These are phyloP conservation scores for Cucurbita ficifolia DNA, from an alignment of 306 rosid species.

Conservation along the genomic window DNA sequence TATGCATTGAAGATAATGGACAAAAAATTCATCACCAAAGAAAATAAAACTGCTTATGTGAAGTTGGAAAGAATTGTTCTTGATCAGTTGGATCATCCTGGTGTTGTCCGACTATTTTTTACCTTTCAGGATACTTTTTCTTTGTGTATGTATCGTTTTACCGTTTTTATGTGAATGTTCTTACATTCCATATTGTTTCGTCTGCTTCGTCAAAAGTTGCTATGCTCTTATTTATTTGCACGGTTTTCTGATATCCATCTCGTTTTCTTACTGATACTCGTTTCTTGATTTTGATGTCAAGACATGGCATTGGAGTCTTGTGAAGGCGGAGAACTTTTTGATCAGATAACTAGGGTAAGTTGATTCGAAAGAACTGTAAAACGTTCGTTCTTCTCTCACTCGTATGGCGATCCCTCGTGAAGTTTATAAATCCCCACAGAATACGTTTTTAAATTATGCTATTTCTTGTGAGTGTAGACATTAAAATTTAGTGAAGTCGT, in stretches of 20 bases:
- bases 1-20: slow-evolving; percentile 99
- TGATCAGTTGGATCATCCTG: slow-evolving; percentile 96
- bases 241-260: not conserved
- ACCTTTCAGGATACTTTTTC: slow-evolving; percentile 96
- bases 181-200: not conserved
- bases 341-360: slow-evolving; percentile 97
- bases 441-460: not conserved
- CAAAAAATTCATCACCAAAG: slow-evolving; percentile 90
- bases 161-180: not conserved
- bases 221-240: not conserved
- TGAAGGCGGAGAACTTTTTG: slow-evolving; percentile 99
- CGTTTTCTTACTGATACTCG: not conserved
- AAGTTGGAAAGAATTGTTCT: slow-evolving; percentile 95
- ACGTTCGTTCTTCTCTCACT: not conserved
- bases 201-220: not conserved
- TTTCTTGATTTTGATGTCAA: slow-evolving; percentile 26
- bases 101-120: slow-evolving; percentile 80
- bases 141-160: slow-evolving; percentile 50
- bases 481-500: not conserved
- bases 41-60: slow-evolving; percentile 94
- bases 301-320: slow-evolving; percentile 99
- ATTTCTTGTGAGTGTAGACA: not conserved
- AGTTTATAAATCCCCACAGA: not conserved
- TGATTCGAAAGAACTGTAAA: not conserved
- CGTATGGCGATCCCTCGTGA: not conserved